phyloP scores from a whole-genome alignment of 441 rosid genomes.

The Populus hybrid region DNA sequence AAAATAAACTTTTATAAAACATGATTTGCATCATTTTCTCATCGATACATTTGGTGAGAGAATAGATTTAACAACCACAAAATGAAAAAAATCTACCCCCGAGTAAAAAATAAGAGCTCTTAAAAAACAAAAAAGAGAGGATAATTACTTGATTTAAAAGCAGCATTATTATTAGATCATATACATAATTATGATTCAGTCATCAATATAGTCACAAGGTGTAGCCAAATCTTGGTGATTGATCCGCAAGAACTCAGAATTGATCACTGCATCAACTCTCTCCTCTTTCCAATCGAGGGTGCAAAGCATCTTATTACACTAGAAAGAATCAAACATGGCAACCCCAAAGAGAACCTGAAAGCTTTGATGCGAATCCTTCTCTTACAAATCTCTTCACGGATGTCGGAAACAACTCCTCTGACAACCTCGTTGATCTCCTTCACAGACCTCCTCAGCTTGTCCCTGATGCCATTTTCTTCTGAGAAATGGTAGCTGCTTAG shows the following conservation, averaged over 20 bases:
- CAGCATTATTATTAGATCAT: too few relatives aligned
- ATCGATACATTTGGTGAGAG: too few relatives aligned
- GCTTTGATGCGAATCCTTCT: constrained; percentile 31
- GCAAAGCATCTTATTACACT: constrained; percentile 33
- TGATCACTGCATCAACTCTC: constrained; percentile 1
- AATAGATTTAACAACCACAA: too few relatives aligned
- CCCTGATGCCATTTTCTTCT: constrained; percentile 14
- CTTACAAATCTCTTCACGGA: constrained; percentile 20
- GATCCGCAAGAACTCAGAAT: not conserved
- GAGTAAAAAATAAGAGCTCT: too few relatives aligned
- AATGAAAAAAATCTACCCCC: too few relatives aligned
- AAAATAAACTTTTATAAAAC: too few relatives aligned
- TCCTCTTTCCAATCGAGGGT: constrained; percentile 31
- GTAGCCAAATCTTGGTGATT: not conserved
- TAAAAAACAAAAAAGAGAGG: too few relatives aligned
- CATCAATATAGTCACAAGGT: not conserved
- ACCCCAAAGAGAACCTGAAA: constrained; percentile 27
- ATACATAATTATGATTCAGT: not conserved
- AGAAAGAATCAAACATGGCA: constrained; percentile 22
- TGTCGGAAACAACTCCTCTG: constrained; percentile 8
- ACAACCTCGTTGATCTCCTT: constrained; percentile 31
- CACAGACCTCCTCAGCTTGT: constrained; percentile 30
- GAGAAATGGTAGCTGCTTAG: constrained; percentile 44
- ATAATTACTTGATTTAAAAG: too few relatives aligned
- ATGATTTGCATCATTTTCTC: too few relatives aligned